These are phyloP conservation scores for Elongisporangium anandrum DNA, from an alignment of 352 stramenopile species.

Conservation along the genomic window DNA sequence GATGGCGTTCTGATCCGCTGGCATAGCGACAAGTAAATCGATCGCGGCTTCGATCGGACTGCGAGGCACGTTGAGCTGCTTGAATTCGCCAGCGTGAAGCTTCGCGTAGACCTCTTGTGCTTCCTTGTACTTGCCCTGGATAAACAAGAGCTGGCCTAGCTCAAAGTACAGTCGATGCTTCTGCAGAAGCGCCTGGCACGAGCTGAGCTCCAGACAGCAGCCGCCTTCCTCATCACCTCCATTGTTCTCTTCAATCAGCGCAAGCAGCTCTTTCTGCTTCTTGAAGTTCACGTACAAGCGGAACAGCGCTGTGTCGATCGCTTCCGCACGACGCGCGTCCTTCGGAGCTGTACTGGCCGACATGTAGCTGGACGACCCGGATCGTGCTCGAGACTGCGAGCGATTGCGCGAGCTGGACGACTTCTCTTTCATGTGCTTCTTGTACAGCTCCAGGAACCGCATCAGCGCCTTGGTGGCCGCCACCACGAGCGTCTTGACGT, in stretches of 20 bases:
- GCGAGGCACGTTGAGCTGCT: constrained; percentile 84
- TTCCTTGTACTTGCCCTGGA: constrained; percentile 63
- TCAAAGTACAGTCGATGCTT: constrained; percentile 84
- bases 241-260: constrained; percentile 70
- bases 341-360: constrained; percentile 29
- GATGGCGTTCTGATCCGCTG: constrained; percentile 74
- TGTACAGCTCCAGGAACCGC: constrained; percentile 79
- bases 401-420: constrained; percentile 23
- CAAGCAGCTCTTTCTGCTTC: constrained; percentile 72
- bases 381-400: constrained; percentile 31
- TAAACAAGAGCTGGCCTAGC: constrained; percentile 57
- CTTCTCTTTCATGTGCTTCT: constrained; percentile 82
- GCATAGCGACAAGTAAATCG: constrained; percentile 78
- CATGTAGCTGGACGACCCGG: constrained; percentile 21
- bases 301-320: constrained; percentile 83
- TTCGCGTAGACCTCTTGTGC: constrained; percentile 81
- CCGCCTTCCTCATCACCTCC: constrained; percentile 39
- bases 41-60: constrained; percentile 87
- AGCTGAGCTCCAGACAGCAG: constrained; percentile 61
- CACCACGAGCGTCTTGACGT: constrained; percentile 49
- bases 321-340: constrained; percentile 70
- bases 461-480: constrained; percentile 67
- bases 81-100: constrained; percentile 73
- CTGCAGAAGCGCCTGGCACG: constrained; percentile 56
- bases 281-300: constrained; percentile 77